phyloP scores from a whole-genome alignment of 2,329 filamentous ascomycete species.

The Chaetoscypha palmicola region DNA sequence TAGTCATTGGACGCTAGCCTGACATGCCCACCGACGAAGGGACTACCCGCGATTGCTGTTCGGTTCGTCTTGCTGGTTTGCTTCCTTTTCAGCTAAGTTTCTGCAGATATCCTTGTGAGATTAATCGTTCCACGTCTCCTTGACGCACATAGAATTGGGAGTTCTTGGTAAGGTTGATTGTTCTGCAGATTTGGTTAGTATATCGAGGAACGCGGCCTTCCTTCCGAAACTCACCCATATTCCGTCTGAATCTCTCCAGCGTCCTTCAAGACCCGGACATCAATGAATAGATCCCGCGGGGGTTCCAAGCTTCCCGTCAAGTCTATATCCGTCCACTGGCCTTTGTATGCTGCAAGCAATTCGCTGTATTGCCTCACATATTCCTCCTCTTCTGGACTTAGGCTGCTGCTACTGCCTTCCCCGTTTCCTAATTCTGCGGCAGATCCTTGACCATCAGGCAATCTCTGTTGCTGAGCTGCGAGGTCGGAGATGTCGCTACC shows the following conservation, averaged over 20 bases:
- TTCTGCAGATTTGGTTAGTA: constrained; percentile 43
- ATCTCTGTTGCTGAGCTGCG: constrained; percentile 46
- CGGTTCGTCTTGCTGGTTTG: background rate
- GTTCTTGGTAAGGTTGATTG: constrained; percentile 94
- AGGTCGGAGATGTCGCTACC: constrained; percentile 77
- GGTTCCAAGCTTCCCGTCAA: constrained; percentile 89
- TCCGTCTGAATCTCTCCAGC: constrained; percentile 98
- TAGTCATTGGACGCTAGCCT: background rate
- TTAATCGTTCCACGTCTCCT: constrained; percentile 89
- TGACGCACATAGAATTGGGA: constrained; percentile 96
- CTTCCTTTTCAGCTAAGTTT: constrained; percentile 64
- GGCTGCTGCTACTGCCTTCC: constrained; percentile 58
- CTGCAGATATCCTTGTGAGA: constrained; percentile 90
- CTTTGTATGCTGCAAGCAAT: constrained; percentile 90
- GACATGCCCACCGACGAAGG: background rate
- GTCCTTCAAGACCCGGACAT: constrained; percentile 91
- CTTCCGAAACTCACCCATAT: constrained; percentile 66
- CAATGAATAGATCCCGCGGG: constrained; percentile 92
- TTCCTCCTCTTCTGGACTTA: constrained; percentile 94
- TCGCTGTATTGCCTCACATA: constrained; percentile 91
- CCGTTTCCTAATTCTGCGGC: constrained; percentile 33
- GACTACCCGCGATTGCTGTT: background rate
- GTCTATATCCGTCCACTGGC: constrained; percentile 97
- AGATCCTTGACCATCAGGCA: constrained; percentile 28
- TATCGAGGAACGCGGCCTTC: background rate